phyloP scores from a whole-genome alignment of 1,139 yeast species.

The Tardiomyces blankii region DNA sequence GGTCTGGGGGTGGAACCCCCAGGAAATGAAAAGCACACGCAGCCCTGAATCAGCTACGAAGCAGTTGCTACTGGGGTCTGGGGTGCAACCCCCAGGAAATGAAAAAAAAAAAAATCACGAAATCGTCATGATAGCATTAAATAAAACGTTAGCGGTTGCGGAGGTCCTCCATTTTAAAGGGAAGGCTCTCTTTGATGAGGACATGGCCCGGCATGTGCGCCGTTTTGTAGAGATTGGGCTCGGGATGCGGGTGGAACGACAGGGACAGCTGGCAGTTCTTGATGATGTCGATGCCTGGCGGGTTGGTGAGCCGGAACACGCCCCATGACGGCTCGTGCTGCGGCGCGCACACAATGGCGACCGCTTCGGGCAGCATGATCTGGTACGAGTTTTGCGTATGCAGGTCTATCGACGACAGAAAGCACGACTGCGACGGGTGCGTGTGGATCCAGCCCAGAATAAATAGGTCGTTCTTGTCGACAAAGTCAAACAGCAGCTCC shows the following conservation, averaged over 20 bases:
- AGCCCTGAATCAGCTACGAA: too few relatives aligned
- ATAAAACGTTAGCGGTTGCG: slow-evolving; percentile 2
- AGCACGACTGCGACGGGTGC: slow-evolving; percentile 56
- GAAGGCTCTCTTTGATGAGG: slow-evolving; percentile 31
- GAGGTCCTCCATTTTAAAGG: slow-evolving; percentile 37
- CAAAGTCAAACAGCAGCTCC: slow-evolving; percentile 40
- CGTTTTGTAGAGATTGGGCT: slow-evolving; percentile 34
- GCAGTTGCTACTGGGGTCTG: too few relatives aligned
- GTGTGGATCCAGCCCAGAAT: slow-evolving; percentile 62
- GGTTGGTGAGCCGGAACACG: slow-evolving; percentile 43
- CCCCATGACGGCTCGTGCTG: slow-evolving; percentile 38
- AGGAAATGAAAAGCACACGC: too few relatives aligned
- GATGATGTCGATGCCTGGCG: slow-evolving; percentile 44
- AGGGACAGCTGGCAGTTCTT: slow-evolving; percentile 35
- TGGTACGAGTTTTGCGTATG: slow-evolving; percentile 57
- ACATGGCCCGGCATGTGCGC: slow-evolving; percentile 44
- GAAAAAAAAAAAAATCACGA: too few relatives aligned
- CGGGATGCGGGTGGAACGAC: slow-evolving; percentile 47
- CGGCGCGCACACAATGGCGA: slow-evolving; percentile 54
- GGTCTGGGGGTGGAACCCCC: too few relatives aligned
- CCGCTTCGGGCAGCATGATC: slow-evolving; percentile 54
- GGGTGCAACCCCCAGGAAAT: too few relatives aligned
- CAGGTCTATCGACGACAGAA: slow-evolving; percentile 47
- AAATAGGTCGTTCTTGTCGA: slow-evolving; percentile 42
- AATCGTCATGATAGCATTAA: too few relatives aligned